A percentile compares a stretch with the other conserved stretches of the same genome.
Conservation (phyloP, 1,284 basidiomycete species). For the Afroboletus lepidellus region DNA sequence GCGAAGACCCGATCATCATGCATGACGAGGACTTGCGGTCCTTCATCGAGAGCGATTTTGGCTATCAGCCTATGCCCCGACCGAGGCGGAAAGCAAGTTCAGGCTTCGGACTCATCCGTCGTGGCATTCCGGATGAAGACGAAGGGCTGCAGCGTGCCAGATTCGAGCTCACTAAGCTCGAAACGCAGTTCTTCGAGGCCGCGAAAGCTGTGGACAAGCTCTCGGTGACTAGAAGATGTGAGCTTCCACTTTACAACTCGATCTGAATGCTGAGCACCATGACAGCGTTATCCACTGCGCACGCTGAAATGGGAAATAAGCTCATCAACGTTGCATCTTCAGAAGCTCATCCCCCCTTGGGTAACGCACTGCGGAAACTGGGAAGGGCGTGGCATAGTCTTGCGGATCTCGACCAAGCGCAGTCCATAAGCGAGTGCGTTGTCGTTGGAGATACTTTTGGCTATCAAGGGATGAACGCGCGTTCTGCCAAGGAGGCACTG, state of each 20-base stretch:
- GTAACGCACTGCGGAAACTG: conserved; percentile 77
- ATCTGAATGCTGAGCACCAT: conserved; percentile 1
- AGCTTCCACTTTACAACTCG: conserved; percentile 18
- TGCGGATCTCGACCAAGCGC: conserved; percentile 81
- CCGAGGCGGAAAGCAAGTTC: conserved; percentile 67
- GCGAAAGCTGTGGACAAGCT: conserved; percentile 86
- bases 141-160: conserved; percentile 85
- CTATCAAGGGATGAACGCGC: conserved; percentile 93
- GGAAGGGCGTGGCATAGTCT: conserved; percentile 84
- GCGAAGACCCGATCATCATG: conserved; percentile 83
- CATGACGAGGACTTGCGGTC: conserved; percentile 88
- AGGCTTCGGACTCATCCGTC: conserved; percentile 66
- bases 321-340: conserved; percentile 84
- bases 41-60: conserved; percentile 95
- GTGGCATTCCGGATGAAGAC: conserved; percentile 79
- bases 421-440: conserved; percentile 88
- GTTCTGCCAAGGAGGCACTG: conserved; percentile 89
- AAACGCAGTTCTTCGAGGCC: conserved; percentile 85
- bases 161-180: conserved; percentile 86
- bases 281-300: conserved; percentile 70
- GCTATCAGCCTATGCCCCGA: conserved; percentile 79
- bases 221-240: conserved; percentile 76
- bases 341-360: conserved; percentile 80
- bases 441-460: conserved; percentile 89
- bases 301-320: conserved; percentile 87